phyloP scores from a whole-genome alignment of 305 asterid genomes.

The Fraxinus greggii region DNA sequence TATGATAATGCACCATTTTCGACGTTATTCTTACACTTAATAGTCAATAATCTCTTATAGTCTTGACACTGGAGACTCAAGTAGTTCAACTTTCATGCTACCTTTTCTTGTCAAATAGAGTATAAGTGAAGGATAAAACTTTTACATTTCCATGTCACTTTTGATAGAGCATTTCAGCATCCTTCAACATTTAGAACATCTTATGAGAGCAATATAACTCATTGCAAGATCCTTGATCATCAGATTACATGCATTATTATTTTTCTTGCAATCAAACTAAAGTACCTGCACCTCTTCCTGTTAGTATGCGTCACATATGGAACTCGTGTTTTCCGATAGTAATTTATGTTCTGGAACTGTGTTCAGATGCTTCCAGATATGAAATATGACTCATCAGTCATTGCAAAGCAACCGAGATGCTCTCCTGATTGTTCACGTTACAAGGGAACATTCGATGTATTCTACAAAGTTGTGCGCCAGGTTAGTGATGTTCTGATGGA shows the following conservation, averaged over 20 bases:
- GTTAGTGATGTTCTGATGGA: conserved; percentile 40
- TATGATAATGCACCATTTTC: neutral
- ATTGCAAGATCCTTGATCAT: neutral
- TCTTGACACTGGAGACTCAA: neutral
- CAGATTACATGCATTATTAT: neutral
- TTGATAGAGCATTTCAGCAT: neutral
- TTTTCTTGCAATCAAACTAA: neutral
- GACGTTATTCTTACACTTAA: neutral
- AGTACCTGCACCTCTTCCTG: neutral
- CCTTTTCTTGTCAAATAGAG: neutral
- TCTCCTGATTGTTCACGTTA: conserved; percentile 54
- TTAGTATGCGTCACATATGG: neutral
- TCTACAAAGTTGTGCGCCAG: conserved; percentile 66
- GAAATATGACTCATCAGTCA: conserved; percentile 34
- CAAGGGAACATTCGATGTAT: conserved; percentile 75
- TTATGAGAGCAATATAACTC: neutral
- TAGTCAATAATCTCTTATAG: neutral
- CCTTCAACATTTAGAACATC: neutral
- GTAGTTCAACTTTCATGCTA: neutral
- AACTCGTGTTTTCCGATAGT: conserved; percentile 5
- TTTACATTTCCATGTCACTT: neutral
- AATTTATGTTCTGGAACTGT: conserved; percentile 9
- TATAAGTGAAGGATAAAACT: neutral
- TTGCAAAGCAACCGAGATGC: conserved; percentile 44
- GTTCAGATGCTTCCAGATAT: conserved; percentile 53